Percentiles rank a stretch among this genome's conserved stretches.
Conservation (phyloP, 2,329 filamentous ascomycete species). For the Pezicula carpinea region DNA sequence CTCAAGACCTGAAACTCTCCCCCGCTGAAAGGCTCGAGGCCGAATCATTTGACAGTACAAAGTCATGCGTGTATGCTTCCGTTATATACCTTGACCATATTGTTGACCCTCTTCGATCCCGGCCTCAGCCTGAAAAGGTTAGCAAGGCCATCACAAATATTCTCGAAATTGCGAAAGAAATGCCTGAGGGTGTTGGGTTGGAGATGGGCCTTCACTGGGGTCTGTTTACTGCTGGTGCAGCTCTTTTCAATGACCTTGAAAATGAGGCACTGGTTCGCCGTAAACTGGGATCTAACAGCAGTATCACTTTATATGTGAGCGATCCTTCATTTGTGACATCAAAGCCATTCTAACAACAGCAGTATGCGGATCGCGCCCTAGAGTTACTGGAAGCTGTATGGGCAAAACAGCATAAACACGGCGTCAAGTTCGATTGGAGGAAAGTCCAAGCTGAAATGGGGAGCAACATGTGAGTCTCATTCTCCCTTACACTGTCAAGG, state of each 20-base stretch:
- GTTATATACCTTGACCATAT: conserved; percentile 26
- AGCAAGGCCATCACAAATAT: conserved; percentile 21
- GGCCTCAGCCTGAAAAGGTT: conserved; percentile 18
- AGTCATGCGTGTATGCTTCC: conserved; percentile 22
- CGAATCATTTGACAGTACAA: conserved; percentile 25
- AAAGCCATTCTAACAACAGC: conserved; percentile 2
- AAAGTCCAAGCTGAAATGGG: conserved; percentile 26
- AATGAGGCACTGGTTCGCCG: conserved; percentile 22
- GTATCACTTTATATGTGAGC: conserved; percentile 26
- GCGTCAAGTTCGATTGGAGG: conserved; percentile 26
- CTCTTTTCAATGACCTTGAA: conserved; percentile 21
- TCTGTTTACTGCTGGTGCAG: conserved; percentile 25
- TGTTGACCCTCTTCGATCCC: conserved; percentile 18
- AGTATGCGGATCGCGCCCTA: conserved; percentile 26
- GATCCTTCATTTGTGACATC: not conserved
- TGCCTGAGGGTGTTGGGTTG: conserved; percentile 25
- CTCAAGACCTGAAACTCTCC: conserved; percentile 21
- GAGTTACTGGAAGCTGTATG: conserved; percentile 26
- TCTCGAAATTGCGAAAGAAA: conserved; percentile 24
- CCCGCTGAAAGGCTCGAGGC: conserved; percentile 25
- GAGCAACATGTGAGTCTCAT: conserved; percentile 22
- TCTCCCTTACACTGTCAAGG: not conserved
- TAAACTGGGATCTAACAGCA: conserved; percentile 23
- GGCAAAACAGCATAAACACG: conserved; percentile 26
- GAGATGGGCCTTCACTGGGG: conserved; percentile 29